Evolutionary conservation across 169 alveolate species (phyloP).

Genomic region (Cryptosporidium ubiquitum): DNA sequence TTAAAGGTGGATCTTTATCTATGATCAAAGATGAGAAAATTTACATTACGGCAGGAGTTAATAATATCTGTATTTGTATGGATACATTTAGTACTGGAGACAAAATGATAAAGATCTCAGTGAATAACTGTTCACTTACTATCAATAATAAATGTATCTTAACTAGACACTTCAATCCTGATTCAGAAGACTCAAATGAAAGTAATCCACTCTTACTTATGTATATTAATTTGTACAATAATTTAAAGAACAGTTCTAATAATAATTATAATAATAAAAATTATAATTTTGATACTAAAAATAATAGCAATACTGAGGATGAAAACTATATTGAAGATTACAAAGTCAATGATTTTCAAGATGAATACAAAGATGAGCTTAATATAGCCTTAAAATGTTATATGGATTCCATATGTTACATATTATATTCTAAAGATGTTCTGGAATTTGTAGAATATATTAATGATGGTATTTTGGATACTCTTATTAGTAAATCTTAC

Average conservation of each 20-base stretch:
- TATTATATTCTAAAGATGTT: conserved; percentile 41
- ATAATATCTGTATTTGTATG: conserved; percentile 35
- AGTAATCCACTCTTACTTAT: conserved; percentile 21
- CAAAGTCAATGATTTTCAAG: background rate
- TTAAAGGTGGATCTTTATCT: conserved; percentile 62
- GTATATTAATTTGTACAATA: conserved; percentile 25
- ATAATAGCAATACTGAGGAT: no score
- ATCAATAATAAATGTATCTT: conserved; percentile 52
- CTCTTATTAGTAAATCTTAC: conserved; percentile 57
- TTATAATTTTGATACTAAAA: no score
- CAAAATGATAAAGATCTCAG: conserved; percentile 18
- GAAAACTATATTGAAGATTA: no score
- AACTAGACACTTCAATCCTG: conserved; percentile 8
- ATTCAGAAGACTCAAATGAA: background rate
- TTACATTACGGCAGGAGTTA: conserved; percentile 41
- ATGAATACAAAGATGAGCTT: background rate
- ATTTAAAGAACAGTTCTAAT: no score
- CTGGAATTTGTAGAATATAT: conserved; percentile 63
- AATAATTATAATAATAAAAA: background rate
- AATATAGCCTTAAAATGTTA: conserved; percentile 59
- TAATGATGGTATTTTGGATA: conserved; percentile 60
- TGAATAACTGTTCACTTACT: conserved; percentile 49
- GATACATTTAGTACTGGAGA: conserved; percentile 62
- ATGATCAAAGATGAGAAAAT: conserved; percentile 44
- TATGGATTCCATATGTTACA: conserved; percentile 61